phyloP scores from a whole-genome alignment of 164 flowering plant species.

The Stephania japonica region DNA sequence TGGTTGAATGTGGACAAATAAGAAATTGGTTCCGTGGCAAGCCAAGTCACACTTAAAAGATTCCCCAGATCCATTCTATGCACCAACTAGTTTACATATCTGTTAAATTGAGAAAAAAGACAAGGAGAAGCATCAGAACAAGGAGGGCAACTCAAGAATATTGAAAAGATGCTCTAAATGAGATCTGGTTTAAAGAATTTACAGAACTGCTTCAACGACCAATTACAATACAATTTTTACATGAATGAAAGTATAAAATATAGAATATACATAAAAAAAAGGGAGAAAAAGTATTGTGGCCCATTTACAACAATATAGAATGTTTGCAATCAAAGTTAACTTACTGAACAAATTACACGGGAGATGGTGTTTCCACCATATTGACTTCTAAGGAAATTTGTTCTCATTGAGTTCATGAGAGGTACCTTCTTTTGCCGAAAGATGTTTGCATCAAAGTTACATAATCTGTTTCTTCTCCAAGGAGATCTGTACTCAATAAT shows the following conservation, averaged over 20 bases:
- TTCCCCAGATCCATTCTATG: background rate
- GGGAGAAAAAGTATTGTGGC: background rate
- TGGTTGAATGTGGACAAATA: background rate
- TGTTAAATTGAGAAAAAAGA: background rate
- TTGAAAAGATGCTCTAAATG: background rate
- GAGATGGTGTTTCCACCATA: conserved; percentile 11
- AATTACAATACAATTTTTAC: background rate
- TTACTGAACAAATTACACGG: background rate
- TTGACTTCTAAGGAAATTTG: background rate
- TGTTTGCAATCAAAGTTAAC: background rate
- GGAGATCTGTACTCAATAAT: conserved; percentile 32
- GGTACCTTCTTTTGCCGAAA: background rate
- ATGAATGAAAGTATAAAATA: background rate
- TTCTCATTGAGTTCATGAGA: background rate
- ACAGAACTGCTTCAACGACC: background rate
- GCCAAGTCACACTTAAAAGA: background rate
- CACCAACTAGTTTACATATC: background rate
- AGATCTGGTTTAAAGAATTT: background rate
- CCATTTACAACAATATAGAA: conserved; percentile 1
- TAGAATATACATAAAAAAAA: no score
- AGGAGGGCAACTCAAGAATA: background rate
- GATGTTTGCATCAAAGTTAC: background rate
- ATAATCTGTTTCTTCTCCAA: conserved; percentile 22
- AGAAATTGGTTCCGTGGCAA: background rate
- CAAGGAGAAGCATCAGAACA: background rate